Conservation (phyloP, 345 rosid species). For the Salix caprea region DNA sequence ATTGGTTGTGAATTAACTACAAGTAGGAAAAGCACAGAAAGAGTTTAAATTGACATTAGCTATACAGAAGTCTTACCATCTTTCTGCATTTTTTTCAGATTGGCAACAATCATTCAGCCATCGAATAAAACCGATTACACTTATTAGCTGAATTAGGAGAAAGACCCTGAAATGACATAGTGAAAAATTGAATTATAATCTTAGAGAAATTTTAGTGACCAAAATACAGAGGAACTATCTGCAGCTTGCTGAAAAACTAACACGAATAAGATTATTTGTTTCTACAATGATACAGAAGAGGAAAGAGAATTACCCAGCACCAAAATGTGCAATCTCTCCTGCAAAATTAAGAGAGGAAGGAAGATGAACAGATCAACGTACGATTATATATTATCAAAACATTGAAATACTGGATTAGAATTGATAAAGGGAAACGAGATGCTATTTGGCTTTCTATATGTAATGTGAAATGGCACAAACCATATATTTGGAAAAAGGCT, state of each 20-base stretch:
- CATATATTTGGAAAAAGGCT: constrained; percentile 61
- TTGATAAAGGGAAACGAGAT: neutral
- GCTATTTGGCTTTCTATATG: neutral
- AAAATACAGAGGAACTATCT: constrained; percentile 10
- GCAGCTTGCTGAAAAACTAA: constrained; percentile 9
- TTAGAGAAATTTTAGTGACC: neutral
- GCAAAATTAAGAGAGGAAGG: constrained; percentile 16
- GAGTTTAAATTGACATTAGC: neutral
- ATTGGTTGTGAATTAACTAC: too few species aligned
- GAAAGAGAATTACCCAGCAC: constrained; percentile 74
- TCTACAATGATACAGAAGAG: constrained; percentile 17
- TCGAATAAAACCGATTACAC: constrained; percentile 82
- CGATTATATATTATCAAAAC: too few species aligned
- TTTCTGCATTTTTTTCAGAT: constrained; percentile 55
- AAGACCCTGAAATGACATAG: constrained; percentile 60
- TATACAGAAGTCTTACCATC: constrained; percentile 48
- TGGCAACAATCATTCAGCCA: constrained; percentile 78
- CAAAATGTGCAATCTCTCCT: constrained; percentile 97
- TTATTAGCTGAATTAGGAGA: constrained; percentile 83
- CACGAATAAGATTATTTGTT: constrained; percentile 20
- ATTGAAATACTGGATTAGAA: neutral
- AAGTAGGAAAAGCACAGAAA: neutral
- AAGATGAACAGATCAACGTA: too few species aligned
- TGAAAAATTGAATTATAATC: constrained; percentile 8
- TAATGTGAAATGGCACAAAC: constrained; percentile 33